Percentiles rank a stretch among this genome's conserved stretches.
Evolutionary conservation across 805 yeast genomes (phyloP).

Genomic region (Candida namnaoensis): DNA sequence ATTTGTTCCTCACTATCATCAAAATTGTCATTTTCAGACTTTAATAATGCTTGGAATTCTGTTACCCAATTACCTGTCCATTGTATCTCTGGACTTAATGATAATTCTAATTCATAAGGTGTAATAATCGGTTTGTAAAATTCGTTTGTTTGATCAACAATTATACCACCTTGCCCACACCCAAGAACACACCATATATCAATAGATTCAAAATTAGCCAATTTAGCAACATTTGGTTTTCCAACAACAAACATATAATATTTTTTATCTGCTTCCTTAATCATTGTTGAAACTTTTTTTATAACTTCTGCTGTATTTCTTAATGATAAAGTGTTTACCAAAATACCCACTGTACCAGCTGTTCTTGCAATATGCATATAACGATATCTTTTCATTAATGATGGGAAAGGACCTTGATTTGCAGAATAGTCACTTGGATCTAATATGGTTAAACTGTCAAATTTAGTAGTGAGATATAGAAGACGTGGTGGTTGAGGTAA

Average conservation of each 20-base stretch:
- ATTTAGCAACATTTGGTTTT: constrained; percentile 93
- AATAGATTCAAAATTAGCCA: constrained; percentile 91
- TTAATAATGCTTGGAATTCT: constrained; percentile 53
- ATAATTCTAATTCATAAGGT: constrained; percentile 82
- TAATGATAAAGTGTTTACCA: constrained; percentile 84
- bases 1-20: constrained; percentile 14
- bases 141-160: constrained; percentile 69
- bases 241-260: constrained; percentile 95
- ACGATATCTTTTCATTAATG: constrained; percentile 75
- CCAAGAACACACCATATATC: constrained; percentile 95
- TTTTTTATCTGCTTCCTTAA: constrained; percentile 76
- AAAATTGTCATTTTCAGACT: constrained; percentile 21
- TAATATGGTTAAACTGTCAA: constrained; percentile 41
- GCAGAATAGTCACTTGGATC: constrained; percentile 30
- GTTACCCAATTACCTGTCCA: constrained; percentile 96
- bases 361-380: constrained; percentile 84
- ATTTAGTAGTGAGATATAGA: constrained; percentile 66
- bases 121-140: constrained; percentile 89
- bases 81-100: constrained; percentile 61
- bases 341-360: constrained; percentile 86
- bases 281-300: constrained; percentile 47
- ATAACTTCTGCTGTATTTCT: constrained; percentile 64
- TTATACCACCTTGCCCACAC: constrained; percentile 89
- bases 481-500: constrained; percentile 73
- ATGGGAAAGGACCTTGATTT: constrained; percentile 60